These are phyloP conservation scores for Dryas drummondii DNA, from an alignment of 306 rosid species.

Conservation along the genomic window DNA sequence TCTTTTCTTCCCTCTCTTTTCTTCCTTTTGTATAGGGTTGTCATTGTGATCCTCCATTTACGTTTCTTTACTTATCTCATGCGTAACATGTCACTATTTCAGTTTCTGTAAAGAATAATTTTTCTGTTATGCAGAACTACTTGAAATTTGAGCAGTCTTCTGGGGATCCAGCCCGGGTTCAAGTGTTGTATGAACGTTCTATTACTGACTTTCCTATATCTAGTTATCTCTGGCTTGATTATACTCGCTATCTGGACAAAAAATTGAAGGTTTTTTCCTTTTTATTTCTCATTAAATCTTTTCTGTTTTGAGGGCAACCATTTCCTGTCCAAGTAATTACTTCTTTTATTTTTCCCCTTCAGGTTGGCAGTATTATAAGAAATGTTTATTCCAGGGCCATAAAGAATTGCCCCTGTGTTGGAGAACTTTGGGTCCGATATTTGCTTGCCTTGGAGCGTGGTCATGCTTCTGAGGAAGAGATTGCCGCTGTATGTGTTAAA, in stretches of 20 bases:
- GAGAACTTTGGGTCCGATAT: slow-evolving; percentile 81
- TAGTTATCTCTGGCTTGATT: slow-evolving; percentile 83
- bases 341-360: slow-evolving; percentile 11
- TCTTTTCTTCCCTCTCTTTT: not conserved
- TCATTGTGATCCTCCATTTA: not conserved
- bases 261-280: slow-evolving; percentile 71
- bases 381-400: slow-evolving; percentile 78
- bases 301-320: not conserved
- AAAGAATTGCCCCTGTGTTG: slow-evolving; percentile 88
- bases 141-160: slow-evolving; percentile 75
- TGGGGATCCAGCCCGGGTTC: slow-evolving; percentile 81
- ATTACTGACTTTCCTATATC: slow-evolving; percentile 76
- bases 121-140: slow-evolving; percentile 57
- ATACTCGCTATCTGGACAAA: slow-evolving; percentile 73
- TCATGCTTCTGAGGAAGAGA: slow-evolving; percentile 71
- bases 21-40: not conserved
- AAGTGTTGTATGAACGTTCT: slow-evolving; percentile 82
- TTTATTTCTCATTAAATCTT: slow-evolving; percentile 5
- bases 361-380: slow-evolving; percentile 67
- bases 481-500: slow-evolving; percentile 58
- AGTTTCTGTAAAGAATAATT: slow-evolving; percentile 2
- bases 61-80: not conserved
- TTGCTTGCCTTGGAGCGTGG: slow-evolving; percentile 78
- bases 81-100: not conserved
- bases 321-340: slow-evolving; percentile 14